A percentile compares a stretch with the other conserved stretches of the same genome.
Evolutionary conservation across 768 basidiomycete species (phyloP).

Genomic region (Boletus eberwhitei): DNA sequence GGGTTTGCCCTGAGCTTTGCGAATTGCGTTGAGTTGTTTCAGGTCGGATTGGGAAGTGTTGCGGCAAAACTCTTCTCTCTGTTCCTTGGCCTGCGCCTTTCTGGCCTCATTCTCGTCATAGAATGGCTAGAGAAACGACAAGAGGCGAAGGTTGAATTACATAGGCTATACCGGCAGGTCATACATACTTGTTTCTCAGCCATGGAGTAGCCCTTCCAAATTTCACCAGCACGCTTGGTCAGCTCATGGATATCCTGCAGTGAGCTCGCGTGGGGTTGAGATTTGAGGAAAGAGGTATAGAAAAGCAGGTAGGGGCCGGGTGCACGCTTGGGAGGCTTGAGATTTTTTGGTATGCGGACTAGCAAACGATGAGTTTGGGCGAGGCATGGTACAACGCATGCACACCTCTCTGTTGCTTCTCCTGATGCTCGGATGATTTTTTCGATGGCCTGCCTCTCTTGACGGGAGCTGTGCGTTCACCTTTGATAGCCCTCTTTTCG

Average conservation of each 20-base stretch:
- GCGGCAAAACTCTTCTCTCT: constrained; percentile 29
- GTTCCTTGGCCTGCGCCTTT: constrained; percentile 18
- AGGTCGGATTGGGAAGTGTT: constrained; percentile 18
- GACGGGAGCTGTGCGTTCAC: not conserved
- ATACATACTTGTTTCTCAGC: constrained; percentile 36
- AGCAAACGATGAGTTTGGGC: constrained; percentile 3
- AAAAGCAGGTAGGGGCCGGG: constrained; percentile 27
- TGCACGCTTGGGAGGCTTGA: constrained; percentile 30
- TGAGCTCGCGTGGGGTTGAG: not conserved
- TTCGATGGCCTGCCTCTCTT: constrained; percentile 10
- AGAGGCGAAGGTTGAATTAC: not conserved
- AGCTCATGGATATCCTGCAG: not conserved
- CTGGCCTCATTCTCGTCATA: constrained; percentile 17
- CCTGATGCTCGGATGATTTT: not conserved
- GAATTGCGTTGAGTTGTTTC: constrained; percentile 33
- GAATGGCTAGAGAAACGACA: constrained; percentile 22
- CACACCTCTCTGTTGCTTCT: constrained; percentile 14
- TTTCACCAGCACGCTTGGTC: constrained; percentile 20
- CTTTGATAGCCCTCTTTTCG: not conserved
- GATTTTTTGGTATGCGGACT: constrained; percentile 14
- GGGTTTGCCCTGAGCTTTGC: constrained; percentile 25
- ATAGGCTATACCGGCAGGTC: not conserved
- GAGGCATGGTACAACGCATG: not conserved
- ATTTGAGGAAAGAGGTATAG: constrained; percentile 13
- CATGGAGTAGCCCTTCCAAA: constrained; percentile 33